A percentile compares a stretch with the other conserved stretches of the same genome.
phyloP scores from a whole-genome alignment of 2,329 filamentous ascomycete genomes.

The Emydomyces testavorans region DNA sequence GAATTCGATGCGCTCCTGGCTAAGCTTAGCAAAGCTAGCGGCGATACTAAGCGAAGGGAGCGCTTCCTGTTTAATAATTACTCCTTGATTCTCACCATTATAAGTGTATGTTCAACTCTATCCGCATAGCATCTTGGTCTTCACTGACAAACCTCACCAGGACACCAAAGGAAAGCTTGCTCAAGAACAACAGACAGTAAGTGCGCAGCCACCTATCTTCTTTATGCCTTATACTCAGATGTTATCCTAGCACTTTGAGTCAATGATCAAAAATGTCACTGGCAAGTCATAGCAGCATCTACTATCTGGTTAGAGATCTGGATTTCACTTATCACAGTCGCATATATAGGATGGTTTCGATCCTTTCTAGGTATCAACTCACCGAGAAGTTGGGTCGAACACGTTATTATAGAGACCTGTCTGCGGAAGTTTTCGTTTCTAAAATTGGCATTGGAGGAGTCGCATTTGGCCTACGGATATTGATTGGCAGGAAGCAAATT shows the following conservation, averaged over 20 bases:
- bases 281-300: constrained; percentile 1
- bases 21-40: constrained; percentile 63
- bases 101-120: constrained; percentile 45
- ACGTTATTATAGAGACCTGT: no score
- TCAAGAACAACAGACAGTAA: constrained; percentile 55
- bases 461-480: no score
- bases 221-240: constrained; percentile 12
- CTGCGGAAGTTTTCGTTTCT: no score
- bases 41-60: constrained; percentile 67
- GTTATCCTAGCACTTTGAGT: constrained; percentile 30
- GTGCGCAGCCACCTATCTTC: constrained; percentile 10
- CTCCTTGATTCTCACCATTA: constrained; percentile 83
- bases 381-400: no score
- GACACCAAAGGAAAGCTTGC: constrained; percentile 39
- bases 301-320: not conserved
- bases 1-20: constrained; percentile 77
- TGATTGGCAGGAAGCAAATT: no score
- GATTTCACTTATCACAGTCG: not conserved
- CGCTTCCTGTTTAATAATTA: constrained; percentile 95
- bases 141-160: constrained; percentile 17
- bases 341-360: no score
- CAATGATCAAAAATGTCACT: constrained; percentile 21
- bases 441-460: no score
- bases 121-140: not conserved
- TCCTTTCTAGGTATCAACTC: no score